Percentiles rank a stretch among this genome's conserved stretches.
phyloP scores from a whole-genome alignment of 1,284 basidiomycete species.

The Mycena sp. region DNA sequence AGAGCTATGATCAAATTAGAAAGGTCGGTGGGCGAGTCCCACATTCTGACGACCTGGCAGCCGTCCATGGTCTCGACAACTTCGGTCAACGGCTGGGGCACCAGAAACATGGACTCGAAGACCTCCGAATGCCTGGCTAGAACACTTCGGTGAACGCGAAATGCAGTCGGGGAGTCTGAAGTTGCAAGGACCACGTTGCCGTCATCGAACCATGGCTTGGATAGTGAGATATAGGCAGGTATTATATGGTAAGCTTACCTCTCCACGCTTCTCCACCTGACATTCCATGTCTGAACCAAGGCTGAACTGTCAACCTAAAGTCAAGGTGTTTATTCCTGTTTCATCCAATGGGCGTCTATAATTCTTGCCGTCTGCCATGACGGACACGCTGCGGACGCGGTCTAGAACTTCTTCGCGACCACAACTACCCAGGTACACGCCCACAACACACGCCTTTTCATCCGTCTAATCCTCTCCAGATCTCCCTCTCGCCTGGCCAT shows the following conservation, averaged over 20 bases:
- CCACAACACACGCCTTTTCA: slow-evolving; percentile 43
- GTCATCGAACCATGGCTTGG: slow-evolving; percentile 64
- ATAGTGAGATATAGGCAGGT: neutral
- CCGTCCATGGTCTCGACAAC: slow-evolving; percentile 50
- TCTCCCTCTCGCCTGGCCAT: slow-evolving; percentile 54
- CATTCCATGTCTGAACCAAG: neutral
- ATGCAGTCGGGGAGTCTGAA: slow-evolving; percentile 53
- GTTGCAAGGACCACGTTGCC: slow-evolving; percentile 63
- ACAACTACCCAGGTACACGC: slow-evolving; percentile 32
- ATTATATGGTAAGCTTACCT: neutral
- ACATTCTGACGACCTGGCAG: slow-evolving; percentile 62
- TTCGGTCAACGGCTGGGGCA: slow-evolving; percentile 54
- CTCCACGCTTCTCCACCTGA: slow-evolving; percentile 8
- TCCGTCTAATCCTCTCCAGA: slow-evolving; percentile 30
- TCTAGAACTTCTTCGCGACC: slow-evolving; percentile 19
- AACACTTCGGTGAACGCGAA: slow-evolving; percentile 66
- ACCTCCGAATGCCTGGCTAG: slow-evolving; percentile 68
- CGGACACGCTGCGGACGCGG: slow-evolving; percentile 13
- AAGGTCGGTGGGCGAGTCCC: slow-evolving; percentile 63
- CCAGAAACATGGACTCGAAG: slow-evolving; percentile 65
- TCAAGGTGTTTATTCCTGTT: neutral
- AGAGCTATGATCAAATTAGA: slow-evolving; percentile 61
- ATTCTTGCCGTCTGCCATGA: slow-evolving; percentile 1
- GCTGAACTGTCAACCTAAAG: too few relatives aligned
- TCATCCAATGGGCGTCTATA: too few relatives aligned